Base-by-base conservation (phyloP, 169 alveolate genomes). In the Plasmodium relictum region DNA sequence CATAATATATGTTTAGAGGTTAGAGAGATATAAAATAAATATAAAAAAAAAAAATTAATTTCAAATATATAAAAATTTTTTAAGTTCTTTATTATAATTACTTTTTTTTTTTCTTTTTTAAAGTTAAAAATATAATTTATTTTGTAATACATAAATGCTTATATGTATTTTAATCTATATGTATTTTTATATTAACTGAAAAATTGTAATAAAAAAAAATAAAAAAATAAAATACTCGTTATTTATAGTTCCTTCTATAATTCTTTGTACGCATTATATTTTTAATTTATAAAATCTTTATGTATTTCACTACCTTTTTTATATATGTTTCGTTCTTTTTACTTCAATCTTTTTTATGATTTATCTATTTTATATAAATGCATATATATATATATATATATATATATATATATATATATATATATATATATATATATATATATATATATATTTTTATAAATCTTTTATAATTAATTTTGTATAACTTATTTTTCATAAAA, bases 101-200 rank as follows among this genome's bases (percentile, higher is more conserved):
- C 44, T 39, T 45, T 48, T 26, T 70, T 10, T 70, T 70, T 70
- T 70, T 70, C 44, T 42, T 44, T 73, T 31, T 31, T 31, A 31
- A 31, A 31, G 39, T 31, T 2, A 31, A 31, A 31, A 31, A 31
- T 31, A 31, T 8, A 8, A 12, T 73, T 54, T 72, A 56, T 73
- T 73, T 58, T 39, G 78, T 56, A 44, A 45, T 65, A 10, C 69
- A 76, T 58, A 41, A 48, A 63, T 76, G 76, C 56, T 45, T 76
- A 54, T 54, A 54, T 54, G 14, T 54, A 54, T 54, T 18, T 54
- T 6, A 5, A 52, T 52, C 3, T 8, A 52, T 52, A 52, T 6
- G 39, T 3, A 31, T 31, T 3, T 3, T 31, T 31, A 31, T 31
- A 31, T 31, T 31, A 31, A 1, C 3, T 3, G 3, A 31, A 31